Base-by-base conservation (phyloP, 208 protist species). In the Acanthamoeba culbertsoni region DNA sequence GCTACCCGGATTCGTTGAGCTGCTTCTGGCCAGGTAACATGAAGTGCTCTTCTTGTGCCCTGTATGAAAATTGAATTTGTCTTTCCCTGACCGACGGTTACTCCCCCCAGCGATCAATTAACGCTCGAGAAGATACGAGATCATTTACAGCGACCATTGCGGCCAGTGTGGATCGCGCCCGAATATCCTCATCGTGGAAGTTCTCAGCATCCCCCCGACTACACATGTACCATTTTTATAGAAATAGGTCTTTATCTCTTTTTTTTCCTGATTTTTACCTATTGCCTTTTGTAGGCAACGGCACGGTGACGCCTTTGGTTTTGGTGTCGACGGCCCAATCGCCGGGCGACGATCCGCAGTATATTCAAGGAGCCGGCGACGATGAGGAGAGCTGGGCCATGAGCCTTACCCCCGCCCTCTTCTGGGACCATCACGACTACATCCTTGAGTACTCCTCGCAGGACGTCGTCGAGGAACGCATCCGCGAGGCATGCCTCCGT, bases 361-460 rank as follows among this genome's bases (percentile, higher is more conserved):
- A 89, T 48, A 89, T 89, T 8, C 79, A 89, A 89, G 79, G 79
- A 6, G 79, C 79, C 5, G 79, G 79, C 20, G 79, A 89, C 48
- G 79, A 89, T 31, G 79, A 89, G 35, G 79, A 89, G 79, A 89
- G 79, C 48, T 89, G 79, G 79, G 0, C 79, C 79, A 40, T 89
- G 79, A 48, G 79, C 53, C 48, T 89, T 23, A 89, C 79, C 14
- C 79, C 79, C 3, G 28, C 45, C 16, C 31, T 89, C 10, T 89
- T 89, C 35, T 89, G 79, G 79, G 53, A 57, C 18, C 79, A 89
- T 65, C 79, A 89, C 53, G 79, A 89, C 45, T 37, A 89, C 51
- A 65, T 89, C 20, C 53, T 89, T 26, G 51, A 89, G 79, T 65
- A 42, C 14, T 14, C 79, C 5, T 89, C 79, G 33, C 79, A 62